Evolutionary conservation across 106 monocot species (phyloP), one percentile per base, ranked within the genome.

Genomic region (Gastrodia elata): DNA sequence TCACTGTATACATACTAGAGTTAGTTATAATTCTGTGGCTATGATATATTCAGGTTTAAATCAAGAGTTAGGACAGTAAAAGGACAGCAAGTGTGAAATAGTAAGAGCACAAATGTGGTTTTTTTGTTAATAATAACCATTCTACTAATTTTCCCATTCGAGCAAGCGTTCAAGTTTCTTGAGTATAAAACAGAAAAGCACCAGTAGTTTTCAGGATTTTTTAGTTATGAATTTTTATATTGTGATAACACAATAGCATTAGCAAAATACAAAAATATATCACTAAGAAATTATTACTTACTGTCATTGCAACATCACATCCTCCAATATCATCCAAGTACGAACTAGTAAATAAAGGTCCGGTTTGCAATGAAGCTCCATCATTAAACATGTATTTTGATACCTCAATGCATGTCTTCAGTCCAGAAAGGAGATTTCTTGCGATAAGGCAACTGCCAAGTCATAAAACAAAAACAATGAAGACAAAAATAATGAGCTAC

Each of bases 401-500:
- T 46, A 98, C 91, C 64, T 98, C 98, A 37, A 77, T 39, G 73
- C 98, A 98, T 44, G 98, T 87, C 77, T 93, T 98, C 82, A 98
- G 72, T 27, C 98, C 98, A 83, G 86, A 80, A 68, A 98, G 86
- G 56, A 98, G 69, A 73, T 98, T 98, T 80, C 98, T 88, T 16
- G 98, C 90, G 46, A 98, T 93, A 38, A 98, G 88, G 74, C 98
- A 98, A 83, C 98, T 98, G 87, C 72, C 83, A 18, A 68, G 37
- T 40, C 14, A 61, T 28, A 61, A 61, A 28, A 5, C 8, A 14
- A 14, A 55, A 3, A 22, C 18, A 36, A 67, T 52, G 58, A n/a
- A 26, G 3, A n/a, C 4, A 36, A 38, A 1, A 38, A 36, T 0
- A 11, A 59, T 0, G 28, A 59, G 27, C 8, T 9, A 18, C 27